phyloP scores from a whole-genome alignment of 495 filamentous ascomycete genomes.

The Hypoxylon trugodes region DNA sequence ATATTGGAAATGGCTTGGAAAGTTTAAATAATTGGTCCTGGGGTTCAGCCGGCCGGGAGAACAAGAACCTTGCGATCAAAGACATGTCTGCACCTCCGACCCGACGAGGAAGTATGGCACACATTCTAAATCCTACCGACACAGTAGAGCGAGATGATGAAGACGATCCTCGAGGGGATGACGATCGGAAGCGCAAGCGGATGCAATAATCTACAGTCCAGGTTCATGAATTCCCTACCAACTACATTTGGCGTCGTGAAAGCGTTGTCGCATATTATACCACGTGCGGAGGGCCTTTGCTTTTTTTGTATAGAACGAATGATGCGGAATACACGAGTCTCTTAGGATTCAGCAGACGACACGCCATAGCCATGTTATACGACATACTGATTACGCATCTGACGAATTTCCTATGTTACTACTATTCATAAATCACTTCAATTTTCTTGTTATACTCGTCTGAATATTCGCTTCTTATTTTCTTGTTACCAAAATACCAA shows the following conservation, averaged over 20 bases:
- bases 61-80: constrained; percentile 56
- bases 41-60: constrained; percentile 55
- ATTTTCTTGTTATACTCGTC: constrained; percentile 26
- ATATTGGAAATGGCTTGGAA: constrained; percentile 49
- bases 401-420: constrained; percentile 32
- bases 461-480: constrained; percentile 25
- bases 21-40: constrained; percentile 64
- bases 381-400: constrained; percentile 32
- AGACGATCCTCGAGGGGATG: constrained; percentile 57
- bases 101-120: constrained; percentile 66
- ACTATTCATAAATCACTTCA: constrained; percentile 17
- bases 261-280: constrained; percentile 39
- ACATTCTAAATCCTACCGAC: constrained; percentile 75
- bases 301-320: constrained; percentile 39
- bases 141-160: constrained; percentile 56
- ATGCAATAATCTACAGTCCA: constrained; percentile 51
- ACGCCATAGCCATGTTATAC: constrained; percentile 32
- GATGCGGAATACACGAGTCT: constrained; percentile 40
- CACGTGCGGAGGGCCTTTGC: constrained; percentile 32
- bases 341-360: constrained; percentile 32
- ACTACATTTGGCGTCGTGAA: constrained; percentile 27
- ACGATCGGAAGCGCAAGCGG: constrained; percentile 83
- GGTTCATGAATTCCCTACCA: background rate
- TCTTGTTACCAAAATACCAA: constrained; percentile 29
- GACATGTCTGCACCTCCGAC: constrained; percentile 66